Evolutionary conservation across 1,139 yeast genomes (phyloP).

Genomic region (Magnusiomyces paraingens): DNA sequence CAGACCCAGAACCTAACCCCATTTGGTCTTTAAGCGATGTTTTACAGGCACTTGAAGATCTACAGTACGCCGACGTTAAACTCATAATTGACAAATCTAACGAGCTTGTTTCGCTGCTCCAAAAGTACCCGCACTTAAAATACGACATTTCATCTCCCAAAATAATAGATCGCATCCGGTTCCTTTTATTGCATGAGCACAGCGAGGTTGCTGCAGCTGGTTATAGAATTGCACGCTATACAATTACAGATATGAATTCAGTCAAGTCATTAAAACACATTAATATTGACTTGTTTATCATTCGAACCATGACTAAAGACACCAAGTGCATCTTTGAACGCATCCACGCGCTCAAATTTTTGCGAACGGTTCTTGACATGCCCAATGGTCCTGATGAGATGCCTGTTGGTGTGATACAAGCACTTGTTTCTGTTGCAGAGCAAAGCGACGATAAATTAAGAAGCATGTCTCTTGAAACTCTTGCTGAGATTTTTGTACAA

Average conservation of each 20-base stretch:
- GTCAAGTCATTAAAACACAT: constrained; percentile 44
- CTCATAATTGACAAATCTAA: constrained; percentile 54
- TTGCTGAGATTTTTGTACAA: constrained; percentile 59
- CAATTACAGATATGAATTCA: constrained; percentile 51
- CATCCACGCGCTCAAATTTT: constrained; percentile 68
- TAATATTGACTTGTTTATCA: constrained; percentile 47
- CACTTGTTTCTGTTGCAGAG: constrained; percentile 67
- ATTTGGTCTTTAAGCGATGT: constrained; percentile 47
- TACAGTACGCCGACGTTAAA: constrained; percentile 29
- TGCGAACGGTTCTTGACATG: constrained; percentile 55
- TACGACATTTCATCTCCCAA: constrained; percentile 59
- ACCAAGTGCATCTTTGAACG: constrained; percentile 54
- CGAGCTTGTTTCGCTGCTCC: constrained; percentile 52
- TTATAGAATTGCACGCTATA: constrained; percentile 62
- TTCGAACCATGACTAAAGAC: constrained; percentile 57
- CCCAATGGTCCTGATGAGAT: constrained; percentile 52
- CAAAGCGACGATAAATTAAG: constrained; percentile 51
- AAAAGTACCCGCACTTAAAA: constrained; percentile 53
- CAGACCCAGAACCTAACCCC: constrained; percentile 28
- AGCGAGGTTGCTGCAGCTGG: constrained; percentile 71
- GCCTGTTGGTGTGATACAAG: constrained; percentile 61
- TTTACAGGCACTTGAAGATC: constrained; percentile 44
- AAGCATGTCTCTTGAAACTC: constrained; percentile 55
- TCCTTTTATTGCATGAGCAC: constrained; percentile 50
- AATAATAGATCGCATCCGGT: constrained; percentile 53